Percentiles rank a stretch among this genome's conserved stretches.
Conservation (phyloP, 2,329 filamentous ascomycete genomes). For the Clarireedia paspali region DNA sequence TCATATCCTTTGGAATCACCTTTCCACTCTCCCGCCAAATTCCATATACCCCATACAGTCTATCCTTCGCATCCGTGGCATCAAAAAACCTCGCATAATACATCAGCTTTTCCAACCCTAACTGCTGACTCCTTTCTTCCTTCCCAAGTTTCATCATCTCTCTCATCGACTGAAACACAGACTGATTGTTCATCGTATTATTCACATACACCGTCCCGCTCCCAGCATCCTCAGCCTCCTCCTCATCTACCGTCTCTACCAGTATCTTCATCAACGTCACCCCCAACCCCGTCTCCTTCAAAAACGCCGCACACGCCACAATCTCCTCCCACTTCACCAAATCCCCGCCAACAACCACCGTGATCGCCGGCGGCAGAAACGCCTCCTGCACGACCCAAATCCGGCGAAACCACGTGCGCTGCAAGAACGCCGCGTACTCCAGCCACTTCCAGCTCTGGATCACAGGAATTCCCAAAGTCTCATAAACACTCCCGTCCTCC, state of each 20-base stretch:
- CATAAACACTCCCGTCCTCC: not conserved
- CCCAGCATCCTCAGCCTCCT: not conserved
- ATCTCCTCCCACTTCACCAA: conserved; percentile 7
- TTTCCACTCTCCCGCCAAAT: conserved; percentile 11
- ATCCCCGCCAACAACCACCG: conserved; percentile 3
- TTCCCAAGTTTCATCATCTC: not conserved
- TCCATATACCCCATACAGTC: conserved; percentile 10
- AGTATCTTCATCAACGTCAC: conserved; percentile 6
- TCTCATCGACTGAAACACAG: conserved; percentile 9
- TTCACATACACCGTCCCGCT: not conserved
- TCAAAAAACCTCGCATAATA: conserved; percentile 11
- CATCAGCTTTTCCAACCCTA: conserved; percentile 11
- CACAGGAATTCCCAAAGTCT: conserved; percentile 4
- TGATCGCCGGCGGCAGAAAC: conserved; percentile 3
- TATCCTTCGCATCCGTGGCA: conserved; percentile 10
- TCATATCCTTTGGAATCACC: not conserved
- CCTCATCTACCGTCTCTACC: not conserved
- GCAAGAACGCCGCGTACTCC: conserved; percentile 10
- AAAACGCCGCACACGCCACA: conserved; percentile 3
- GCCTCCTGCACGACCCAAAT: conserved; percentile 15
- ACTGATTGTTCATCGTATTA: conserved; percentile 11
- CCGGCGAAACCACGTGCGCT: conserved; percentile 12
- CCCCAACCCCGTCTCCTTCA: conserved; percentile 8
- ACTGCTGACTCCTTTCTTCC: not conserved
- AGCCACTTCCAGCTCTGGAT: conserved; percentile 8